Percentiles rank a stretch among this genome's conserved stretches.
These are phyloP conservation scores for Flagelloscypha sp. DNA, from an alignment of 768 basidiomycete species.

Conservation along the genomic window DNA sequence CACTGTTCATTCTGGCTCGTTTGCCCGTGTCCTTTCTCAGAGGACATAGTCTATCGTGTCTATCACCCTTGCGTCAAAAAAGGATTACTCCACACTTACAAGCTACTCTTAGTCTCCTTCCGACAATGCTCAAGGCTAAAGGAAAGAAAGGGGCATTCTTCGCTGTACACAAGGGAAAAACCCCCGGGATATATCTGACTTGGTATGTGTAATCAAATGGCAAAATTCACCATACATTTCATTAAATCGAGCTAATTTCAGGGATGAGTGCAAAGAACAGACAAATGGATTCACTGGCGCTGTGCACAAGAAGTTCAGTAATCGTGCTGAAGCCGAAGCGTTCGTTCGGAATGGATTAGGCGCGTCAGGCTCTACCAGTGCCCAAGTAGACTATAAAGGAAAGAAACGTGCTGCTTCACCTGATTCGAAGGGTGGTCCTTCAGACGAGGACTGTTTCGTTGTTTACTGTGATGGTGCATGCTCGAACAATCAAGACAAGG, in stretches of 20 bases:
- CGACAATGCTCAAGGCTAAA: slow-evolving; percentile 16
- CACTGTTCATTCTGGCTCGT: too few relatives aligned
- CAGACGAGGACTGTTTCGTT: slow-evolving; percentile 29
- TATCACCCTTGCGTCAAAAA: too few relatives aligned
- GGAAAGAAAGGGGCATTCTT: slow-evolving; percentile 47
- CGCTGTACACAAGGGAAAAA: slow-evolving; percentile 59
- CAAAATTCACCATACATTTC: background rate
- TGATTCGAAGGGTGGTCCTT: slow-evolving; percentile 24
- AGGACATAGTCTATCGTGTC: too few relatives aligned
- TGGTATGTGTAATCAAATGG: slow-evolving; percentile 43
- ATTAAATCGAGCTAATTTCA: slow-evolving; percentile 17
- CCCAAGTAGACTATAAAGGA: slow-evolving; percentile 15
- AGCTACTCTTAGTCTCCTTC: too few relatives aligned
- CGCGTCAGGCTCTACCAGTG: slow-evolving; percentile 7
- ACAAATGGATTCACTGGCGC: slow-evolving; percentile 57
- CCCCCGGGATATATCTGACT: slow-evolving; percentile 56
- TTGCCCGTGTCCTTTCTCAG: too few relatives aligned
- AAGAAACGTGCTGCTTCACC: slow-evolving; percentile 24
- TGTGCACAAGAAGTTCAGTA: slow-evolving; percentile 59
- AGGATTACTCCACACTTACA: too few relatives aligned
- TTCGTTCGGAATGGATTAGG: slow-evolving; percentile 29
- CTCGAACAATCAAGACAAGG: slow-evolving; percentile 70
- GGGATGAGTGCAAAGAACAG: slow-evolving; percentile 67
- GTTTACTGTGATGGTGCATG: slow-evolving; percentile 90
- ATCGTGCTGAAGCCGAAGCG: slow-evolving; percentile 44